A percentile compares a stretch with the other conserved stretches of the same genome.
Conservation (phyloP, 208 protist species). For the Leishmania amazonensis region DNA sequence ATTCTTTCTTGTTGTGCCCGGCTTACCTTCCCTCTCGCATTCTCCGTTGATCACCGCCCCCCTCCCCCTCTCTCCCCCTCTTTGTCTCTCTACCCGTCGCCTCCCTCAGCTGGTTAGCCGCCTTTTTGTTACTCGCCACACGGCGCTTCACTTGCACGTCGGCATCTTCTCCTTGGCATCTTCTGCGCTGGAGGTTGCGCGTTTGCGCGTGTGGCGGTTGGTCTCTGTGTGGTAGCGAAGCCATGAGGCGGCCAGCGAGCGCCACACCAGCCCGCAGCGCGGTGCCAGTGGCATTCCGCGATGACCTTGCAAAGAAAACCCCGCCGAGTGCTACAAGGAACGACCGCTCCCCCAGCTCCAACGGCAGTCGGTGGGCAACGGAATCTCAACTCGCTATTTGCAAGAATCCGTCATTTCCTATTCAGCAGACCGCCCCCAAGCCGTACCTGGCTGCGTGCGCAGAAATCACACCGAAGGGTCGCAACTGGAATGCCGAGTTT, state of each 20-base stretch:
- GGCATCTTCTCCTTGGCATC: background rate
- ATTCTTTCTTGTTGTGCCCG: background rate
- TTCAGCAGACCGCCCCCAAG: slow-evolving; percentile 77
- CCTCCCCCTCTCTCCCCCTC: background rate
- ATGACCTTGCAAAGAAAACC: slow-evolving; percentile 11
- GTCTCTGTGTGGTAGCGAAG: background rate
- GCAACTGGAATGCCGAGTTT: slow-evolving; percentile 87
- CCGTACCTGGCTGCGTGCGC: slow-evolving; percentile 67
- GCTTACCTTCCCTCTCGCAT: background rate
- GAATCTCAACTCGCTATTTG: slow-evolving; percentile 64
- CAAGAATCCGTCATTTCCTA: slow-evolving; percentile 70
- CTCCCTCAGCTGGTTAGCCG: background rate
- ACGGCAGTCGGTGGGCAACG: slow-evolving; percentile 37
- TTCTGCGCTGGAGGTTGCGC: background rate
- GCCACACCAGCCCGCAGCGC: slow-evolving; percentile 16
- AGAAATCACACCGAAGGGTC: slow-evolving; percentile 48
- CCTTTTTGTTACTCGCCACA: background rate
- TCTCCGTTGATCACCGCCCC: background rate
- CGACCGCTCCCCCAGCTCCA: slow-evolving; percentile 24
- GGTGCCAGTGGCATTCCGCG: slow-evolving; percentile 3
- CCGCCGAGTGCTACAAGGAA: slow-evolving; percentile 10
- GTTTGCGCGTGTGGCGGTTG: background rate
- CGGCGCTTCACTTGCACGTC: background rate
- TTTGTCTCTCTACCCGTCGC: background rate
- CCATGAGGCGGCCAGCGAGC: slow-evolving; percentile 19